These are phyloP conservation scores for Termitomyces sp. DNA, from an alignment of 768 basidiomycete genomes.

Conservation along the genomic window DNA sequence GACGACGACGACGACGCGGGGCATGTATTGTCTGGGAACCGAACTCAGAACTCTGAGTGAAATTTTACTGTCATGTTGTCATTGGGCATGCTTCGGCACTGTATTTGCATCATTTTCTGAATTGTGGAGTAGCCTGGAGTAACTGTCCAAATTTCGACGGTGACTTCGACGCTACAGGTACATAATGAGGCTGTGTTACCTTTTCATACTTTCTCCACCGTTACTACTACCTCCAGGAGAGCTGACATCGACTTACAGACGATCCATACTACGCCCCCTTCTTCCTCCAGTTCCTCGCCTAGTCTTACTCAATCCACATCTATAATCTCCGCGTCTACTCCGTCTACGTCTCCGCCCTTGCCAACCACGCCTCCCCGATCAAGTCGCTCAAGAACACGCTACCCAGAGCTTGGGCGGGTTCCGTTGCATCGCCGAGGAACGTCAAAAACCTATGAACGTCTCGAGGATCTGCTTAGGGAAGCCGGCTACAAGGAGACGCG, in stretches of 20 bases:
- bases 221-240: not conserved
- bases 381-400: constrained; percentile 41
- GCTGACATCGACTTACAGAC: constrained; percentile 15
- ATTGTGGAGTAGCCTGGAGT: no score
- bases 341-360: constrained; percentile 38
- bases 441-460: constrained; percentile 75
- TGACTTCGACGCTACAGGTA: no score
- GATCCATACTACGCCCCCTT: constrained; percentile 27
- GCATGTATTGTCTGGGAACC: not conserved
- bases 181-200: not conserved
- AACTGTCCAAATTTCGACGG: not conserved
- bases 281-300: constrained; percentile 35
- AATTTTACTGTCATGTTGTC: not conserved
- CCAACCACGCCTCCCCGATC: constrained; percentile 42
- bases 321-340: constrained; percentile 28
- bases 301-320: constrained; percentile 39
- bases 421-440: constrained; percentile 77
- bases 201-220: not conserved
- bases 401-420: constrained; percentile 64
- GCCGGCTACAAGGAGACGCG: constrained; percentile 93
- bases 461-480: constrained; percentile 83
- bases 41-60: not conserved
- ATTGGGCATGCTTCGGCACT: not conserved
- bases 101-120: not conserved
- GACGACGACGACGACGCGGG: not conserved